phyloP scores from a whole-genome alignment of 2,329 filamentous ascomycete genomes.

The Chrysoporthe deuterocubensis region DNA sequence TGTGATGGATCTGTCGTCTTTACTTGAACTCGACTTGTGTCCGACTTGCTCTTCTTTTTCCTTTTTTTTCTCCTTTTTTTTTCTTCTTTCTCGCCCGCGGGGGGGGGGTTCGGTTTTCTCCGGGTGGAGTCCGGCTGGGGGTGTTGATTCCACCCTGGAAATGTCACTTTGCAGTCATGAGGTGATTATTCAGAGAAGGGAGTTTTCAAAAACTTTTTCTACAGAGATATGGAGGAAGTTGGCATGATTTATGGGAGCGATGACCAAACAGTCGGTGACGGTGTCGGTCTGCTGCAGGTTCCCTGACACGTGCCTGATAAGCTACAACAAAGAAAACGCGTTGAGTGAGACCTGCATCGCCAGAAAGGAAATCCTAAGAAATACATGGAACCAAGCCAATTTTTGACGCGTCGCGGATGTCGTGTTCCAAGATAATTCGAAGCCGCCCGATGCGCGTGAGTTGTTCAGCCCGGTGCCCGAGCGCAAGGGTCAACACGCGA shows the following conservation, averaged over 20 bases:
- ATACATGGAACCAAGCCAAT: background rate
- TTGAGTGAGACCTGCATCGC: constrained; percentile 4
- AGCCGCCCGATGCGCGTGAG: constrained; percentile 12
- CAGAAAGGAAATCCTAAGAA: background rate
- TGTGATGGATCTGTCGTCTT: background rate
- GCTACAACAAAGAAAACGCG: constrained; percentile 8
- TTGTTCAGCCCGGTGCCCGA: constrained; percentile 6
- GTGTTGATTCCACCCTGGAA: background rate
- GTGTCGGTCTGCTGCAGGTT: constrained; percentile 5
- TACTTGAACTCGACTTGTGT: too few species aligned
- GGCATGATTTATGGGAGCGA: constrained; percentile 3
- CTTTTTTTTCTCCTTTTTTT: background rate
- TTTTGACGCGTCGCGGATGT: background rate
- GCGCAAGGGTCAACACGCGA: constrained; percentile 6
- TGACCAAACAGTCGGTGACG: background rate
- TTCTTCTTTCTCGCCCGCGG: background rate
- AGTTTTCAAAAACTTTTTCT: background rate
- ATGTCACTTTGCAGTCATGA: constrained; percentile 1
- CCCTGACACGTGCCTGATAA: background rate
- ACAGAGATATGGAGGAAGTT: background rate
- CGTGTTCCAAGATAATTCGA: constrained; percentile 6
- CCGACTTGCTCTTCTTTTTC: background rate
- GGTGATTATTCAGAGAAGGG: background rate
- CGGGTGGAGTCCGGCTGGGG: background rate
- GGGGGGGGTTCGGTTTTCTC: background rate